Evolutionary conservation across 2,329 filamentous ascomycete genomes (phyloP).

Genomic region (Didymosphaeria variabile): DNA sequence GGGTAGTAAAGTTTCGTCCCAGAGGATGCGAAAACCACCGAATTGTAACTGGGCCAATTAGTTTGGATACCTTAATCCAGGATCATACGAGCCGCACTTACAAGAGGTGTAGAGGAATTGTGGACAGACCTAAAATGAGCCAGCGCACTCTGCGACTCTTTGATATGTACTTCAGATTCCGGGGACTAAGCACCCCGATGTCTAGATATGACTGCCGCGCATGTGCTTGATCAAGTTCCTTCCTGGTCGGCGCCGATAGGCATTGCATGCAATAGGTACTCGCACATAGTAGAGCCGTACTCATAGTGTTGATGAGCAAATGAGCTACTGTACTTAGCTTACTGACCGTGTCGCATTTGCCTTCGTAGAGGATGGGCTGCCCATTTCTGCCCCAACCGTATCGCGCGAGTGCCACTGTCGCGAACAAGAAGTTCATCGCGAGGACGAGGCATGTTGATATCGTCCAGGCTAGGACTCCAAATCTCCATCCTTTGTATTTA

Average conservation of each 20-base stretch:
- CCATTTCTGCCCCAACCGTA: not conserved
- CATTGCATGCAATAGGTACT: constrained; percentile 10
- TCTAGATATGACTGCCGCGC: not conserved
- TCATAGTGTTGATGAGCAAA: constrained; percentile 7
- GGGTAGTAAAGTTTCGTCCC: not conserved
- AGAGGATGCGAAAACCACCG: not conserved
- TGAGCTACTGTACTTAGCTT: not conserved
- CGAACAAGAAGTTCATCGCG: not conserved
- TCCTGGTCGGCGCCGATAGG: constrained; percentile 2
- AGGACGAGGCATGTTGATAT: not conserved
- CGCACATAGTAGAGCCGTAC: not conserved
- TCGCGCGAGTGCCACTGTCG: not conserved
- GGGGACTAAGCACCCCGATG: not conserved
- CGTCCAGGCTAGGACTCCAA: not conserved
- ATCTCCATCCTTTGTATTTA: not conserved
- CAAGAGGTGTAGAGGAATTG: constrained; percentile 8
- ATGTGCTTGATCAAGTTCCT: constrained; percentile 7
- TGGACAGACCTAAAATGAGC: not conserved
- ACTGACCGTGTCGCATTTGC: not conserved
- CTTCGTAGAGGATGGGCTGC: not conserved
- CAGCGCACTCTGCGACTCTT: not conserved
- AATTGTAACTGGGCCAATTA: constrained; percentile 3
- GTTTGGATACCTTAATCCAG: not conserved
- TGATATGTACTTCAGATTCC: not conserved
- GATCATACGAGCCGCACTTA: not conserved